Evolutionary conservation across 2,329 filamentous ascomycete species (phyloP).

Genomic region (Clarireedia hainanense): DNA sequence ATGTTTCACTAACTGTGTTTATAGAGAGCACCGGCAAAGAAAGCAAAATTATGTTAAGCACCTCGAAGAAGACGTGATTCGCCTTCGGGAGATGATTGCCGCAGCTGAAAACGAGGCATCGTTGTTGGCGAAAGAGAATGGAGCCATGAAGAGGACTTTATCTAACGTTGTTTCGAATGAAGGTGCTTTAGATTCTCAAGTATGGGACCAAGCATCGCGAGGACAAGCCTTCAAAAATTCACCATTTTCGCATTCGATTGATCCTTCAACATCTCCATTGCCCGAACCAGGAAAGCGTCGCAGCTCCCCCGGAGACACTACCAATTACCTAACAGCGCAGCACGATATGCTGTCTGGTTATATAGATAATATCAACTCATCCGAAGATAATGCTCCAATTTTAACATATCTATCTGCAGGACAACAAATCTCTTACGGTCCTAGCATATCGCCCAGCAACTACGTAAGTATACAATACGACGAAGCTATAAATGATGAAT

Average conservation of each 20-base stretch:
- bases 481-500: neutral
- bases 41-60: constrained; percentile 25
- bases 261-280: neutral
- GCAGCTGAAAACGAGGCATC: constrained; percentile 15
- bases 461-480: neutral
- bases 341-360: constrained; percentile 1
- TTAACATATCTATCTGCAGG: neutral
- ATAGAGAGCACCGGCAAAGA: constrained; percentile 25
- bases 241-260: neutral
- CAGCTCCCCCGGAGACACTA: neutral
- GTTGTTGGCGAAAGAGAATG: constrained; percentile 19
- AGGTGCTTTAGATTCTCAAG: neutral
- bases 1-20: neutral
- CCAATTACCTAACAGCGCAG: neutral
- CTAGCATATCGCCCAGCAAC: neutral
- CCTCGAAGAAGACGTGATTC: constrained; percentile 24
- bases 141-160: constrained; percentile 13
- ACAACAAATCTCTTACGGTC: neutral
- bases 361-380: neutral
- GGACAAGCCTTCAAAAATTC: neutral
- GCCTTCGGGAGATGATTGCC: constrained; percentile 23
- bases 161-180: neutral
- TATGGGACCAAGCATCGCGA: neutral
- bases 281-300: neutral
- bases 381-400: neutral